Evolutionary conservation across 192 early-diverging fungal genomes (phyloP).

Genomic region (Pecoramyces ruminantium): DNA sequence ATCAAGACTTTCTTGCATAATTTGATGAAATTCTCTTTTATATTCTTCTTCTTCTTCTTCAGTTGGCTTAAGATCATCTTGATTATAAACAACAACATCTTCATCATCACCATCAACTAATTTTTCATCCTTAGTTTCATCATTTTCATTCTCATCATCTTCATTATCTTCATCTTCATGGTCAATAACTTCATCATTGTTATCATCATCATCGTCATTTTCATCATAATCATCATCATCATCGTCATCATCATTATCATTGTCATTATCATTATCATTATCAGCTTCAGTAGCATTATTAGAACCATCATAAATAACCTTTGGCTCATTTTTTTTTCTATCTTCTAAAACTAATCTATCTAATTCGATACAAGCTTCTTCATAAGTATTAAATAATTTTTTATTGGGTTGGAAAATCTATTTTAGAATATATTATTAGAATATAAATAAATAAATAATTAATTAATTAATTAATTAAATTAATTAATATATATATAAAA

Average conservation of each 20-base stretch:
- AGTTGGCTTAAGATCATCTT: constrained; percentile 21
- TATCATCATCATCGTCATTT: constrained; percentile 11
- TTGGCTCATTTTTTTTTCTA: not conserved
- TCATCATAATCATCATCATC: constrained; percentile 21
- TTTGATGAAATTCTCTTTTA: constrained; percentile 73
- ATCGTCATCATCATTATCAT: not conserved
- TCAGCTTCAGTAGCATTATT: not conserved
- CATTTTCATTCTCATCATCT: not conserved
- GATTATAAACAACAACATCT: constrained; percentile 43
- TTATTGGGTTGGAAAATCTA: constrained; percentile 42
- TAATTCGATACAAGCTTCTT: constrained; percentile 59
- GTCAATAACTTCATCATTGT: constrained; percentile 9
- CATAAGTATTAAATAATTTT: constrained; percentile 42
- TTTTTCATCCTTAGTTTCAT: not conserved
- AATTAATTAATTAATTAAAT: too few species aligned
- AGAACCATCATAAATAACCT: constrained; percentile 1
- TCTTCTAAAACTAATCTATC: constrained; percentile 28
- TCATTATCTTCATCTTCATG: not conserved
- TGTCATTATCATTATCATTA: constrained; percentile 17
- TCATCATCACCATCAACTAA: constrained; percentile 43
- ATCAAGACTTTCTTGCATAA: constrained; percentile 83
- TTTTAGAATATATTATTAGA: not conserved
- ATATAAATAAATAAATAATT: too few species aligned
- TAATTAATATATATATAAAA: not conserved
- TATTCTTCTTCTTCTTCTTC: constrained; percentile 69